phyloP scores from a whole-genome alignment of 2,329 filamentous ascomycete genomes.

The Colletotrichum acutatum region DNA sequence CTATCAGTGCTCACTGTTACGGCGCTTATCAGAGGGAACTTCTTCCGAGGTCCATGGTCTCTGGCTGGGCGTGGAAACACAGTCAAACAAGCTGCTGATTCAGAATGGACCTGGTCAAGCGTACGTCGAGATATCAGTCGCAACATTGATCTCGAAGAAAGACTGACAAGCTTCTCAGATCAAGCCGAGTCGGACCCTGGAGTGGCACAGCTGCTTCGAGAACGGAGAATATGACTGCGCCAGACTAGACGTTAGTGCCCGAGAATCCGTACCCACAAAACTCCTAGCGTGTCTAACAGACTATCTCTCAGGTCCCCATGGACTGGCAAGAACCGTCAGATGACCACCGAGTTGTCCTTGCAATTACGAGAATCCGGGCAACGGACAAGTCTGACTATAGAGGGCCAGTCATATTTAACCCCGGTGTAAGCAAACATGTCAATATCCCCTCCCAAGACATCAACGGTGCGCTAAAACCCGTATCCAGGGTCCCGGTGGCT shows the following conservation, averaged over 20 bases:
- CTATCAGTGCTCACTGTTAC: conserved; percentile 14
- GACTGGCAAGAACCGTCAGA: conserved; percentile 46
- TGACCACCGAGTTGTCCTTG: conserved; percentile 44
- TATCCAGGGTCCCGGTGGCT: conserved; percentile 60
- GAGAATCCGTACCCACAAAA: not conserved
- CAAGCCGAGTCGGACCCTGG: conserved; percentile 42
- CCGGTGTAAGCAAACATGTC: conserved; percentile 41
- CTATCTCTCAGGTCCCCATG: conserved; percentile 50
- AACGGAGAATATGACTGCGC: conserved; percentile 45
- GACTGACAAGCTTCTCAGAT: conserved; percentile 48
- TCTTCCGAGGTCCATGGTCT: not conserved
- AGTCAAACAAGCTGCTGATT: not conserved
- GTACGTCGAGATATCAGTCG: not conserved
- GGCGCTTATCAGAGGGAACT: conserved; percentile 21
- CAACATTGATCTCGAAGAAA: too few species aligned
- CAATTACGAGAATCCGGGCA: conserved; percentile 46
- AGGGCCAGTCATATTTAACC: conserved; percentile 48
- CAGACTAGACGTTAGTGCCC: conserved; percentile 44
- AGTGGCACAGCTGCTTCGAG: conserved; percentile 46
- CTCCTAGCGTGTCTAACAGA: not conserved
- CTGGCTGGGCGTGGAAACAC: not conserved
- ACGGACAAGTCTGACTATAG: conserved; percentile 41
- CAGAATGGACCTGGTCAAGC: conserved; percentile 27
- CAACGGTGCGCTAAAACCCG: not conserved
- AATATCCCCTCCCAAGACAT: not conserved